These are phyloP conservation scores for Salvia hispanica DNA, from an alignment of 257 asterid species.

Conservation along the genomic window DNA sequence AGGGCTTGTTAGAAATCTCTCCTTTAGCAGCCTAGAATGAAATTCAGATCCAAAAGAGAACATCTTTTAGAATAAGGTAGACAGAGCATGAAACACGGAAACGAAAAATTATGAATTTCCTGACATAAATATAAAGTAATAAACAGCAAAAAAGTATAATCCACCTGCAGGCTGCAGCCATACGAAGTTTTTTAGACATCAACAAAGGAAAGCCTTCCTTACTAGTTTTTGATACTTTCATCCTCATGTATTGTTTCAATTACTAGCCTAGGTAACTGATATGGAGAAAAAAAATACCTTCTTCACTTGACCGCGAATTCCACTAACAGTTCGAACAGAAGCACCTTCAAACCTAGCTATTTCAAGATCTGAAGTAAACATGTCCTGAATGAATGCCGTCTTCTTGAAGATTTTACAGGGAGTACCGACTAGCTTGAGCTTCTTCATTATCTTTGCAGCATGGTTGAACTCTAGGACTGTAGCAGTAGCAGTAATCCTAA, in stretches of 20 bases:
- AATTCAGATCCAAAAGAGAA: neutral
- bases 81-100: conserved; percentile 5
- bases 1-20: conserved; percentile 72
- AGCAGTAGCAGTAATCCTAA: conserved; percentile 94
- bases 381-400: conserved; percentile 88
- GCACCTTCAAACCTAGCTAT: conserved; percentile 99
- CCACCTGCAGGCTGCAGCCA: neutral
- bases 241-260: neutral
- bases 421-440: conserved; percentile 87
- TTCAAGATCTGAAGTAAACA: conserved; percentile 99
- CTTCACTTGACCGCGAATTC: conserved; percentile 95
- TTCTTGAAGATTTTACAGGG: conserved; percentile 92
- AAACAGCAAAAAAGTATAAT: neutral
- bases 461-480: conserved; percentile 92
- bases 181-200: neutral
- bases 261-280: neutral
- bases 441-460: conserved; percentile 82
- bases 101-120: neutral
- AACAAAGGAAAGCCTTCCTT: neutral
- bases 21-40: conserved; percentile 77
- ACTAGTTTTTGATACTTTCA: neutral
- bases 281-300: conserved; percentile 57
- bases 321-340: conserved; percentile 89
- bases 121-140: neutral
- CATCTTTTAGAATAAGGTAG: neutral